These are phyloP conservation scores for Venturia effusa DNA, from an alignment of 2,329 filamentous ascomycete species.

Conservation along the genomic window DNA sequence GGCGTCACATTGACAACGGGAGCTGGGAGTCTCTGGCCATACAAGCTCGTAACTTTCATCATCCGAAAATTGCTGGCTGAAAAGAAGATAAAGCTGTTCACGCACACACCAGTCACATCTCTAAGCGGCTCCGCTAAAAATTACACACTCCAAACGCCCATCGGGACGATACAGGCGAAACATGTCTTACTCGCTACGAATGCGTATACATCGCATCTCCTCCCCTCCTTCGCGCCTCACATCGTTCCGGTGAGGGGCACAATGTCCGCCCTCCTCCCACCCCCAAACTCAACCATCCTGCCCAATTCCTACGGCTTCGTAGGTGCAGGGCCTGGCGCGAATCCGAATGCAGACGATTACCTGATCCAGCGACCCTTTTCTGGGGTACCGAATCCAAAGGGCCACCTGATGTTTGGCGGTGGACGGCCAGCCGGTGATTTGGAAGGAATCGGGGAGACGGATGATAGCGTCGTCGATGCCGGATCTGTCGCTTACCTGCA, in stretches of 20 bases:
- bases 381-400: slow-evolving; percentile 29
- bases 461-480: slow-evolving; percentile 48
- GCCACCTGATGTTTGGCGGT: slow-evolving; percentile 61
- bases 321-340: slow-evolving; percentile 21
- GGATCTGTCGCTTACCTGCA: slow-evolving; percentile 47
- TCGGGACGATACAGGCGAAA: slow-evolving; percentile 53
- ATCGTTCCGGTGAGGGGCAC: slow-evolving; percentile 71
- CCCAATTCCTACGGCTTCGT: slow-evolving; percentile 55
- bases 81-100: slow-evolving; percentile 59
- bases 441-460: slow-evolving; percentile 43
- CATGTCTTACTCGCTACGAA: slow-evolving; percentile 72
- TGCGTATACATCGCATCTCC: slow-evolving; percentile 66
- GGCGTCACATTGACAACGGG: slow-evolving; percentile 55
- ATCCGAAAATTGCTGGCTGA: slow-evolving; percentile 47
- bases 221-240: slow-evolving; percentile 57
- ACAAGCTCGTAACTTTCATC: slow-evolving; percentile 68
- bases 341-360: slow-evolving; percentile 50
- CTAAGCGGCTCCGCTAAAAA: slow-evolving; percentile 17
- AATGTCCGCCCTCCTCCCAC: slow-evolving; percentile 55
- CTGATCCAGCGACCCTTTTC: slow-evolving; percentile 55
- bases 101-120: slow-evolving; percentile 50
- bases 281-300: slow-evolving; percentile 32
- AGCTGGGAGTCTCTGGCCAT: slow-evolving; percentile 68
- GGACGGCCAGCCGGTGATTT: slow-evolving; percentile 43
- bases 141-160: slow-evolving; percentile 46